These are phyloP conservation scores for Nannochloris sp. DNA, from an alignment of 139 green algal species.

Conservation along the genomic window DNA sequence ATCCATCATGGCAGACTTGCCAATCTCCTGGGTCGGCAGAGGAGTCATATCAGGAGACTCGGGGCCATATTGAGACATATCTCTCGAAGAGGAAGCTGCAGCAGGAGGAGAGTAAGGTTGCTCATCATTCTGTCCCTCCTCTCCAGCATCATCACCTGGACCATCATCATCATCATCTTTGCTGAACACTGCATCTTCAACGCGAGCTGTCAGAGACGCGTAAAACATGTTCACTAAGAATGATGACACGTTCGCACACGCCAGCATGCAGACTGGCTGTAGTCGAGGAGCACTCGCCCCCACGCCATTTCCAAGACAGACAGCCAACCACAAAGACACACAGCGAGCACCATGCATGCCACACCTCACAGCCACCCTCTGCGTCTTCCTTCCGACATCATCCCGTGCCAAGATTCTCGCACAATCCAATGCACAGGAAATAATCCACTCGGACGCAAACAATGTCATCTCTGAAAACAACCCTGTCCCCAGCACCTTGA, in stretches of 20 bases:
- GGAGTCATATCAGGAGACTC: no score
- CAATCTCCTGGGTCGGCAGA: no score
- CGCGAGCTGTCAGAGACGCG: neutral
- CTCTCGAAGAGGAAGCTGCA: no score
- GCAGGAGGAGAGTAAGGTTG: no score
- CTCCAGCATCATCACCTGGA: neutral
- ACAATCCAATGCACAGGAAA: slow-evolving; percentile 2
- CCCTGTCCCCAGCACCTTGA: slow-evolving; percentile 10
- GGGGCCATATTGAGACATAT: no score
- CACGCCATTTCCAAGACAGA: slow-evolving; percentile 13
- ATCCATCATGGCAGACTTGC: no score
- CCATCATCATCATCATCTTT: slow-evolving; percentile 6
- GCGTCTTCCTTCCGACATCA: neutral
- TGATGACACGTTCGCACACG: neutral
- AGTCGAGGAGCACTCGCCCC: slow-evolving; percentile 6
- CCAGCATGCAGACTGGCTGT: slow-evolving; percentile 5
- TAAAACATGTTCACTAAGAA: slow-evolving; percentile 2
- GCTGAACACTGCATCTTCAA: neutral
- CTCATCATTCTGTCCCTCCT: no score
- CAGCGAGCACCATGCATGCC: slow-evolving; percentile 14
- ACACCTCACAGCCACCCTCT: slow-evolving; percentile 6
- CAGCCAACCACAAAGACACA: neutral
- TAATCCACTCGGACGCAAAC: slow-evolving; percentile 4
- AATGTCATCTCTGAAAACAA: slow-evolving; percentile 16
- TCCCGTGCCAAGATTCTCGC: neutral